These are phyloP conservation scores for Gastrolobium villosum DNA, from an alignment of 306 rosid genomes.

Conservation along the genomic window DNA sequence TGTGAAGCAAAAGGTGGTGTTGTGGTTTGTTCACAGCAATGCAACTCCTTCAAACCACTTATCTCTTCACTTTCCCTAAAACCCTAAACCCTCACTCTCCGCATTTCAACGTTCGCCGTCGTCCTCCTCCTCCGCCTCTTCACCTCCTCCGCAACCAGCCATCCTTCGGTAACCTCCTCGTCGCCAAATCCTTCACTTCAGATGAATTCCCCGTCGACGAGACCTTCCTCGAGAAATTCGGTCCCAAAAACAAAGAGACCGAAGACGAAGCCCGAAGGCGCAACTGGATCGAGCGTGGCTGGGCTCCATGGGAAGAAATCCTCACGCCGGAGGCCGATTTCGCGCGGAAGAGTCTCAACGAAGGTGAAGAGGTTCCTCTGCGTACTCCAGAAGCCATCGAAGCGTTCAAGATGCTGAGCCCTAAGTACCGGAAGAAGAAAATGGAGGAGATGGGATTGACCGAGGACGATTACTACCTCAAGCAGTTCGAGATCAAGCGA, in stretches of 20 bases:
- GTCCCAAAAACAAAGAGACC: conserved; percentile 72
- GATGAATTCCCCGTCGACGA: conserved; percentile 99
- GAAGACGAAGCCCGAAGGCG: conserved; percentile 89
- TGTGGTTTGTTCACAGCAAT: conserved; percentile 39
- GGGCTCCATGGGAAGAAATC: conserved; percentile 99
- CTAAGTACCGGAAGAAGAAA: conserved; percentile 78
- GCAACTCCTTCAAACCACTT: conserved; percentile 76
- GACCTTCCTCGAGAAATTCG: conserved; percentile 63
- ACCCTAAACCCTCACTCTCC: conserved; percentile 62
- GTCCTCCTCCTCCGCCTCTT: background rate
- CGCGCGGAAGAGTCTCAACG: conserved; percentile 86
- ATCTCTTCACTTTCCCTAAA: conserved; percentile 76
- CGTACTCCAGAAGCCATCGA: conserved; percentile 89
- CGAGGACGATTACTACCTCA: conserved; percentile 71
- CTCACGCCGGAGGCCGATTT: conserved; percentile 90
- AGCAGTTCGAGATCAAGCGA: conserved; percentile 83
- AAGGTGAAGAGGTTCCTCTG: conserved; percentile 92
- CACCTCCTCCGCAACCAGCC: background rate
- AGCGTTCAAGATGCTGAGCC: conserved; percentile 87
- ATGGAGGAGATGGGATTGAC: conserved; percentile 86
- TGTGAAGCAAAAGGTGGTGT: conserved; percentile 26
- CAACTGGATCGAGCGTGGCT: conserved; percentile 94
- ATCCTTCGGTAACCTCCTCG: conserved; percentile 36
- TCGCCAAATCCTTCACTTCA: conserved; percentile 63
- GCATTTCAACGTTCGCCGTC: conserved; percentile 32